Evolutionary conservation across 164 flowering plant genomes (phyloP), one percentile per base, ranked within the genome.

Genomic region (Taxillus chinensis): DNA sequence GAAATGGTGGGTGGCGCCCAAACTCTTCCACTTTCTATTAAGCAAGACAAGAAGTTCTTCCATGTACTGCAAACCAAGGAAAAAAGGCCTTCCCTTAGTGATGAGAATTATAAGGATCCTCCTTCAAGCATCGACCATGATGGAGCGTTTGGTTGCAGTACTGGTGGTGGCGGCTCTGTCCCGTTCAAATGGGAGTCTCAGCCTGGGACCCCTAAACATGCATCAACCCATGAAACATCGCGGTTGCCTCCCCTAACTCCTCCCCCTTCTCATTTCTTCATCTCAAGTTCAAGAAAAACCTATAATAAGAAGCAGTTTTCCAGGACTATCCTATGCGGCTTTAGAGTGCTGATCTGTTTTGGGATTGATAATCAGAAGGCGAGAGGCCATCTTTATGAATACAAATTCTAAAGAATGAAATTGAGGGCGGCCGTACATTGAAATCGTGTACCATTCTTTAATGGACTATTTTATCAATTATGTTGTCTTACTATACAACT

Each of bases 161-260:
- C 46, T 48, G 51, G 51, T 3, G 80, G 63, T 9, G 61, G 27
- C 27, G 27, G 27, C 27, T 27, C 73, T 12, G 71, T 80, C 37
- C 86, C 86, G 3, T 82, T 82, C 71, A 40, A 39, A 16, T 82
- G 86, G 86, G 86, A 82, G 56, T 77, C 84, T 48, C 74, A 71
- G 62, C 86, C 86, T 4, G 86, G 86, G 0, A 82, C 84, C 3
- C 86, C 86, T 0, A 82, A 75, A 42, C 65, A 67, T 61, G 27
- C 53, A 17, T 57, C 41, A 2, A 11, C 1, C 60, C 39, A 42
- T 0, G 69, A 82, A 41, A 41, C 41, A 14, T 27, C 66, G 53
- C 37, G 60, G 57, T 69, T 75, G 8, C 83, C 83, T n/a, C 83
- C 83, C 38, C 72, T 79, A n/a, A 78, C 83, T 3, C 86, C 86